Conservation (phyloP, 345 rosid genomes). For the Syzygium oleosum region DNA sequence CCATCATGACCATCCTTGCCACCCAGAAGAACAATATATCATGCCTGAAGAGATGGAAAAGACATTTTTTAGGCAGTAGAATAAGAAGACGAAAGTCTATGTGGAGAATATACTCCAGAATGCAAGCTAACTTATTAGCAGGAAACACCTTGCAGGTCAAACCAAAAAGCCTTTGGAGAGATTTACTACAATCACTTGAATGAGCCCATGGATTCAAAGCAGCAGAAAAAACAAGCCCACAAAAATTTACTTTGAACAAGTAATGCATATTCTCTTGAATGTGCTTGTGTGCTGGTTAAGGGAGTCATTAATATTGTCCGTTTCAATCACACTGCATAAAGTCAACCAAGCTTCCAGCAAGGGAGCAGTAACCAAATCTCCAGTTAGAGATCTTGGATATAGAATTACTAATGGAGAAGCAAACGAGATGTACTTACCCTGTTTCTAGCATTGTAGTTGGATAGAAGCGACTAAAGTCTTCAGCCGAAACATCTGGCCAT, state of each 20-base stretch:
- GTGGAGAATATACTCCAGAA: neutral
- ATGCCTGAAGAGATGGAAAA: slow-evolving; percentile 58
- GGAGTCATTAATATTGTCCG: neutral
- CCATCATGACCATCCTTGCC: slow-evolving; percentile 99
- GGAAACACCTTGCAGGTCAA: neutral
- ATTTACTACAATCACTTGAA: neutral
- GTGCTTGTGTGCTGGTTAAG: neutral
- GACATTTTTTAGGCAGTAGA: neutral
- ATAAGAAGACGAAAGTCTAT: neutral
- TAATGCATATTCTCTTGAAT: neutral
- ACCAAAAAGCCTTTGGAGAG: neutral
- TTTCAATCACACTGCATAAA: neutral
- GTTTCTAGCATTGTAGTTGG: slow-evolving; percentile 96
- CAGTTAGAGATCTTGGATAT: neutral
- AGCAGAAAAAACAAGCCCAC: neutral
- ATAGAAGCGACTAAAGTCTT: slow-evolving; percentile 73
- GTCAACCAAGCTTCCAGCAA: neutral
- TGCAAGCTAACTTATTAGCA: neutral
- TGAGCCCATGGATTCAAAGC: neutral
- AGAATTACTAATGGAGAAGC: neutral
- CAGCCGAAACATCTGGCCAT: slow-evolving; percentile 77
- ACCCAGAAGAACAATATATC: slow-evolving; percentile 99
- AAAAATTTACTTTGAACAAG: neutral
- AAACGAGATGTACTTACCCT: slow-evolving; percentile 37
- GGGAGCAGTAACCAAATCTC: neutral